Percentiles rank a stretch among this genome's conserved stretches.
These are phyloP conservation scores for Massarina eburnea DNA, from an alignment of 2,329 filamentous ascomycete genomes.

Conservation along the genomic window DNA sequence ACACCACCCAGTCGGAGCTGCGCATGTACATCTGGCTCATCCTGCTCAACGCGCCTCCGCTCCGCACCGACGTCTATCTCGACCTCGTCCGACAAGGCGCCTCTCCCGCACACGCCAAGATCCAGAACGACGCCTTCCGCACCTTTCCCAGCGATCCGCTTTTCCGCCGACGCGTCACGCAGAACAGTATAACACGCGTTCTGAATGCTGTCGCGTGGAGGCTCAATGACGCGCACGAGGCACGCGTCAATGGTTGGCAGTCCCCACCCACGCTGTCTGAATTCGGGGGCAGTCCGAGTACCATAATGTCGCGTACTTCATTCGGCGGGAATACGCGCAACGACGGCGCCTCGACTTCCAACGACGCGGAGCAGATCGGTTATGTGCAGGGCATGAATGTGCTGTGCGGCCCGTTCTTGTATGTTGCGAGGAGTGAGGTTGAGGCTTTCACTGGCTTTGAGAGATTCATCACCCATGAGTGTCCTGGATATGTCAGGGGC, in stretches of 20 bases:
- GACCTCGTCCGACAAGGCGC: constrained; percentile 88
- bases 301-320: constrained; percentile 31
- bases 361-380: constrained; percentile 69
- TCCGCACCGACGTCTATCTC: constrained; percentile 86
- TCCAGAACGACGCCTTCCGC: constrained; percentile 96
- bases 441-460: constrained; percentile 94
- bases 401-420: constrained; percentile 90
- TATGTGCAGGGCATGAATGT: constrained; percentile 99
- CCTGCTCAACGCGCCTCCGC: constrained; percentile 81
- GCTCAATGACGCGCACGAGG: constrained; percentile 76
- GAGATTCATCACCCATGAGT: constrained; percentile 81
- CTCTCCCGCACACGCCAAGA: constrained; percentile 94
- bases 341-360: constrained; percentile 29
- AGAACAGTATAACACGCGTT: constrained; percentile 90
- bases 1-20: constrained; percentile 69
- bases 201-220: constrained; percentile 96
- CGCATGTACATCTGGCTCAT: constrained; percentile 97
- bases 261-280: constrained; percentile 52
- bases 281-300: constrained; percentile 50
- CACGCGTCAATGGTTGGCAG: constrained; percentile 54
- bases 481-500: constrained; percentile 89
- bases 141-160: constrained; percentile 96
- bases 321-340: constrained; percentile 21
- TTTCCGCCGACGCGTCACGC: constrained; percentile 91
- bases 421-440: constrained; percentile 89